These are phyloP conservation scores for Priceomyces carsonii DNA, from an alignment of 805 yeast species.

Conservation along the genomic window DNA sequence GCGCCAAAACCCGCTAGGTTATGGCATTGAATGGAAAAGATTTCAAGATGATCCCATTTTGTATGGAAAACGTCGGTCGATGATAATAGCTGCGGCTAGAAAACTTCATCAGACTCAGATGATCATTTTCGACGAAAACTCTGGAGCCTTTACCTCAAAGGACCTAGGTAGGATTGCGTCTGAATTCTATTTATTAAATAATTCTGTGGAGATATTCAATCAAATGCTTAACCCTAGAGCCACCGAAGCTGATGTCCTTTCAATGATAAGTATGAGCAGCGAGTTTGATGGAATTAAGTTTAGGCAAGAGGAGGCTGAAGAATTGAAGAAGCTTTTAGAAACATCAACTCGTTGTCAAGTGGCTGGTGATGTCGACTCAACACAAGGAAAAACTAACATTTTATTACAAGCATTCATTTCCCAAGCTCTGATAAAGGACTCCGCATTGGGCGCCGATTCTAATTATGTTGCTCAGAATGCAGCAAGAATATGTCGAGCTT, in stretches of 20 bases:
- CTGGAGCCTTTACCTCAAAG: slow-evolving; percentile 77
- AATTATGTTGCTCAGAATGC: slow-evolving; percentile 95
- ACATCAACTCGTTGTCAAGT: slow-evolving; percentile 74
- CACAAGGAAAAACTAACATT: slow-evolving; percentile 86
- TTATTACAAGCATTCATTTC: slow-evolving; percentile 88
- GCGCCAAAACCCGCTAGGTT: slow-evolving; percentile 90
- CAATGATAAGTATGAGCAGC: slow-evolving; percentile 87
- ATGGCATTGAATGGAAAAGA: slow-evolving; percentile 89
- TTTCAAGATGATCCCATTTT: slow-evolving; percentile 80
- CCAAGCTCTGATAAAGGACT: slow-evolving; percentile 66
- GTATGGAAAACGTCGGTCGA: slow-evolving; percentile 67
- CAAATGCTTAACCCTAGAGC: slow-evolving; percentile 81
- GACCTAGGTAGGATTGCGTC: slow-evolving; percentile 94
- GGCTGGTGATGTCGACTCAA: slow-evolving; percentile 69
- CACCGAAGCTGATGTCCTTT: slow-evolving; percentile 86
- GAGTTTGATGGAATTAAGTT: slow-evolving; percentile 90
- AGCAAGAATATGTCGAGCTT: slow-evolving; percentile 88
- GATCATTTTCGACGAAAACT: slow-evolving; percentile 87
- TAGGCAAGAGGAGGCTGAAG: slow-evolving; percentile 83
- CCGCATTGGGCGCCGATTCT: slow-evolving; percentile 82
- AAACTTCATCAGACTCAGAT: slow-evolving; percentile 84
- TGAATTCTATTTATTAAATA: slow-evolving; percentile 84
- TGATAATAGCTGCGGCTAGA: slow-evolving; percentile 80
- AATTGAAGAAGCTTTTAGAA: slow-evolving; percentile 63
- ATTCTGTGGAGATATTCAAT: slow-evolving; percentile 86